Evolutionary conservation across 2,329 filamentous ascomycete genomes (phyloP).

Genomic region (Ceratocystis cubensis): DNA sequence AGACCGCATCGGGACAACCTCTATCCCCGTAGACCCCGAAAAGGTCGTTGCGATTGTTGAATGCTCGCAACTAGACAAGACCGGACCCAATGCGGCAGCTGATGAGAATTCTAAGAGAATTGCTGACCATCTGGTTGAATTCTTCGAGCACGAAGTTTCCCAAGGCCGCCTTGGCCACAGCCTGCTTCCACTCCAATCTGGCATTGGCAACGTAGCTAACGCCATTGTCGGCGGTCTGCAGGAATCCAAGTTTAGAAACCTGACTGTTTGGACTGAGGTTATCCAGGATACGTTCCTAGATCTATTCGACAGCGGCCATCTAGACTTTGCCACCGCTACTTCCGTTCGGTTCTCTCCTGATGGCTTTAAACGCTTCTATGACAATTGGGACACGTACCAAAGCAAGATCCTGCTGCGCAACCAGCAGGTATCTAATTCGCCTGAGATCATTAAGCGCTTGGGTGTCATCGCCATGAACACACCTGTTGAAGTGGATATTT

Average conservation of each 20-base stretch:
- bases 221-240: constrained; percentile 75
- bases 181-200: constrained; percentile 70
- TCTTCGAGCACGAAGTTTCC: constrained; percentile 70
- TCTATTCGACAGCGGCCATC: constrained; percentile 74
- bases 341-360: constrained; percentile 84
- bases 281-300: constrained; percentile 88
- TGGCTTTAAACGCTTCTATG: constrained; percentile 83
- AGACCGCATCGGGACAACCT: constrained; percentile 71
- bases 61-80: constrained; percentile 67
- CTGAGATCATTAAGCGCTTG: constrained; percentile 77
- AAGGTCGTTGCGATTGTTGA: constrained; percentile 77
- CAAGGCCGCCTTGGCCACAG: constrained; percentile 64
- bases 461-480: constrained; percentile 94
- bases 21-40: constrained; percentile 73
- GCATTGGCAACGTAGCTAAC: constrained; percentile 89
- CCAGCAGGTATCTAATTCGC: constrained; percentile 81
- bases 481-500: constrained; percentile 86
- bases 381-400: constrained; percentile 67
- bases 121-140: constrained; percentile 67
- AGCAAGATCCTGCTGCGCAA: constrained; percentile 73
- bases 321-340: constrained; percentile 83
- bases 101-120: constrained; percentile 63
- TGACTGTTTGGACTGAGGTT: constrained; percentile 89
- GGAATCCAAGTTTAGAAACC: constrained; percentile 70
- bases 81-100: constrained; percentile 61